Percentiles rank a stretch among this genome's conserved stretches.
phyloP scores from a whole-genome alignment of 1,284 basidiomycete genomes.

The Singerocomus rubriflavus region DNA sequence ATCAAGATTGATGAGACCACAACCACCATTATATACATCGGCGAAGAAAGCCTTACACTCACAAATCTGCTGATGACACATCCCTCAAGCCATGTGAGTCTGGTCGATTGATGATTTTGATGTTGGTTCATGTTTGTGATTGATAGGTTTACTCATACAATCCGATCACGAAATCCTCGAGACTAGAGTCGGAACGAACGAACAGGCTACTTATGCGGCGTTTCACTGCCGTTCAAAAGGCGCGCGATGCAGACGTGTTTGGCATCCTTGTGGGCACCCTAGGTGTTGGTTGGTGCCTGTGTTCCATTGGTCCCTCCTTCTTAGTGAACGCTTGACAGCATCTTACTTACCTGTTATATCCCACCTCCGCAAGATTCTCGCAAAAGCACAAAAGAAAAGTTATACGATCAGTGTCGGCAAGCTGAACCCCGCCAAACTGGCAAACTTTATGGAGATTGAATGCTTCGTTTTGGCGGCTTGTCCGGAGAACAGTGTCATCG shows the following conservation, averaged over 20 bases:
- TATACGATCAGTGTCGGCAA: slow-evolving; percentile 97
- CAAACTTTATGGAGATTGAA: slow-evolving; percentile 95
- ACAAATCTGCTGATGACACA: slow-evolving; percentile 89
- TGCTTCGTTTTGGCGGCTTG: slow-evolving; percentile 96
- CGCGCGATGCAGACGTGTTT: slow-evolving; percentile 90
- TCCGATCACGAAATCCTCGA: slow-evolving; percentile 47
- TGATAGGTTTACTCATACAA: slow-evolving; percentile 75
- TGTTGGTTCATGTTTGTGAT: background rate
- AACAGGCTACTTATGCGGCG: slow-evolving; percentile 91
- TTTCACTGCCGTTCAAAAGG: slow-evolving; percentile 85
- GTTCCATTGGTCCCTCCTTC: background rate
- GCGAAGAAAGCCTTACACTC: slow-evolving; percentile 77
- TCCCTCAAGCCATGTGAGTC: slow-evolving; percentile 36
- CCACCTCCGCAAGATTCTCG: slow-evolving; percentile 68
- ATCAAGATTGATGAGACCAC: slow-evolving; percentile 5
- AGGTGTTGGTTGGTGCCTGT: slow-evolving; percentile 66
- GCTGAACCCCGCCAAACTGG: slow-evolving; percentile 92
- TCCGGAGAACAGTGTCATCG: slow-evolving; percentile 88
- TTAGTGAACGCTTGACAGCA: slow-evolving; percentile 39
- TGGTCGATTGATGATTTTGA: background rate
- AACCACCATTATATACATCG: slow-evolving; percentile 74
- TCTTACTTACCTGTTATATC: slow-evolving; percentile 82
- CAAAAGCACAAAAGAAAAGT: slow-evolving; percentile 73
- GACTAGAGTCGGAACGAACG: slow-evolving; percentile 61
- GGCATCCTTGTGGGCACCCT: slow-evolving; percentile 95